These are phyloP conservation scores for Diplodia scrobiculata DNA, from an alignment of 2,329 filamentous ascomycete genomes.

Conservation along the genomic window DNA sequence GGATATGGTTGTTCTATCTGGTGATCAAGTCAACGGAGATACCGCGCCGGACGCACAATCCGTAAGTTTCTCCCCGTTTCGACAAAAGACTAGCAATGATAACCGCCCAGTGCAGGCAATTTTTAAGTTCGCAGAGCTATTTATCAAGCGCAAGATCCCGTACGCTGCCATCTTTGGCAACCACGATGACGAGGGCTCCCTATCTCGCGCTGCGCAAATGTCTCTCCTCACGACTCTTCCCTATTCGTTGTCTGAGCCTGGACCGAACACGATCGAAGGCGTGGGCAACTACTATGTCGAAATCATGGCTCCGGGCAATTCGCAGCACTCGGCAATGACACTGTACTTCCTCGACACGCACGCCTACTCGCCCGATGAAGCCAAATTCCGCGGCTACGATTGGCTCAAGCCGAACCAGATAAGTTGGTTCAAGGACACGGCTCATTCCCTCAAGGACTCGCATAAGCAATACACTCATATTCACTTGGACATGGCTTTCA, in stretches of 20 bases:
- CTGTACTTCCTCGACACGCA: constrained; percentile 96
- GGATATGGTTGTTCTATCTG: constrained; percentile 85
- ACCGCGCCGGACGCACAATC: constrained; percentile 88
- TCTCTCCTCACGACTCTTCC: constrained; percentile 80
- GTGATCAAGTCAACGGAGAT: constrained; percentile 94
- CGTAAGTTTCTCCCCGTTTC: constrained; percentile 49
- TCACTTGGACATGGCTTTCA: constrained; percentile 95
- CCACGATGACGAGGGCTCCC: constrained; percentile 87
- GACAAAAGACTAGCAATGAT: constrained; percentile 1
- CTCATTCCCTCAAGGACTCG: constrained; percentile 62
- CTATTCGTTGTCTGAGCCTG: constrained; percentile 82
- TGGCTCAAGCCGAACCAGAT: constrained; percentile 96
- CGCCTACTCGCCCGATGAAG: constrained; percentile 85
- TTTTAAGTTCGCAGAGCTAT: constrained; percentile 85
- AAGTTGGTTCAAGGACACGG: constrained; percentile 85
- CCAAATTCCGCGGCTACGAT: constrained; percentile 87
- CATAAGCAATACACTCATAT: constrained; percentile 86
- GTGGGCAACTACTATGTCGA: constrained; percentile 95
- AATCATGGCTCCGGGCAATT: constrained; percentile 75
- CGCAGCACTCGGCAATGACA: constrained; percentile 85
- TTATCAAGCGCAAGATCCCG: constrained; percentile 84
- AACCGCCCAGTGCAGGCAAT: constrained; percentile 62
- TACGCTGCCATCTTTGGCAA: constrained; percentile 96
- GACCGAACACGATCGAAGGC: constrained; percentile 80
- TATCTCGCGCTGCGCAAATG: constrained; percentile 80